Evolutionary conservation across 208 protist genomes (phyloP), one percentile per base, ranked within the genome.

Genomic region (Leishmania guyanensis): DNA sequence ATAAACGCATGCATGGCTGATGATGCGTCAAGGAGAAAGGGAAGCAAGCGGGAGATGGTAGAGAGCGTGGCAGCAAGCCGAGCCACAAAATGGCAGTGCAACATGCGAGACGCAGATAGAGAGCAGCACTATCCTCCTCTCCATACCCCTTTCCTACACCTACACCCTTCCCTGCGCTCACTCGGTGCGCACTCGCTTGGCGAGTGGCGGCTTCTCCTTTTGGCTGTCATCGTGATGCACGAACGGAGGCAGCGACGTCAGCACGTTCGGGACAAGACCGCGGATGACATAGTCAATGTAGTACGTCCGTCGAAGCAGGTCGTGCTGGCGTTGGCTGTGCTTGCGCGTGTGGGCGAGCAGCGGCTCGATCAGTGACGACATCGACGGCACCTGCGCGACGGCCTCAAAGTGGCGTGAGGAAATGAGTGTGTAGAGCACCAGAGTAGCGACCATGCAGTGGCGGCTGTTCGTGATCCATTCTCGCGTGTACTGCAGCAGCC

Each of bases 381-480:
- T 90, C 29, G 90, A 80, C 20, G 91, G 90, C 82, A 96, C 78
- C 58, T 83, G 75, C 8, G 87, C 86, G 16, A 97, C 80, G n/a
- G 88, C 88, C 14, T 84, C 78, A 76, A 92, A 95, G 88, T 96
- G 92, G 54, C 88, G 85, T 4, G 89, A 87, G 17, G 80, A 82
- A 48, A 98, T 75, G 6, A 97, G 88, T 53, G 87, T 79, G 80
- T 89, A 86, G 29, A 93, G 81, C 33, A 97, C 91, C 22, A 98
- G 75, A 68, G 88, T 95, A 12, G 94, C 94, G 17, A 98, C 91
- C 51, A 85, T 82, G 80, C 88, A 91, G 77, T 96, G 89, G 5
- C 93, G 93, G 60, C 92, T 95, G 88, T 97, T 98, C 17, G 92
- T 96, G 54, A 98, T 89, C 96, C 96, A 98, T 88, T 98, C 93